These are phyloP conservation scores for Pichia kluyveri DNA, from an alignment of 805 yeast genomes.

Conservation along the genomic window DNA sequence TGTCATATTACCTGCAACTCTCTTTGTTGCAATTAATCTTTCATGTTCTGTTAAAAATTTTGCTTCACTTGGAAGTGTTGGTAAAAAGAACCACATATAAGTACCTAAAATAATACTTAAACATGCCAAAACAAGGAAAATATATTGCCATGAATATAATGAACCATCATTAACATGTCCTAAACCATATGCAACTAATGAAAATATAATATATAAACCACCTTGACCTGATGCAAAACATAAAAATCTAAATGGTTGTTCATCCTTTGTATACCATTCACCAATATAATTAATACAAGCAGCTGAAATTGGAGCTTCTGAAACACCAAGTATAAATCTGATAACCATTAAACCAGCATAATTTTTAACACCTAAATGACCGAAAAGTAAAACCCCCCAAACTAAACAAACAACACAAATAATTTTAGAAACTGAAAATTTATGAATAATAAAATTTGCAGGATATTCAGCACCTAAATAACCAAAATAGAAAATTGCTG, in stretches of 20 bases:
- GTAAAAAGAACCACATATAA: slow-evolving; percentile 32
- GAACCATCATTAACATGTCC: slow-evolving; percentile 10
- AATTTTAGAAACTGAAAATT: slow-evolving; percentile 24
- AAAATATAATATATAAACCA: slow-evolving; percentile 35
- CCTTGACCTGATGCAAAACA: slow-evolving; percentile 31
- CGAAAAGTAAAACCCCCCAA: slow-evolving; percentile 28
- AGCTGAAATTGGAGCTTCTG: slow-evolving; percentile 34
- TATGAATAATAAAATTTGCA: slow-evolving; percentile 34
- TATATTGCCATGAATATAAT: slow-evolving; percentile 35
- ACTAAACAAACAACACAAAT: slow-evolving; percentile 21
- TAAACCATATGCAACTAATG: slow-evolving; percentile 21
- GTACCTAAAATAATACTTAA: slow-evolving; percentile 32
- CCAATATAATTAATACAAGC: slow-evolving; percentile 37
- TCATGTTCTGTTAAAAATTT: slow-evolving; percentile 30
- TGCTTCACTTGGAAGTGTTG: slow-evolving; percentile 44
- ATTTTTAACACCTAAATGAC: slow-evolving; percentile 35
- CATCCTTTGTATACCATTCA: slow-evolving; percentile 37
- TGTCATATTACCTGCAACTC: slow-evolving; percentile 26
- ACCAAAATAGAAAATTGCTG: slow-evolving; percentile 39
- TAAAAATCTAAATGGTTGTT: slow-evolving; percentile 32
- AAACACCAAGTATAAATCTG: slow-evolving; percentile 28
- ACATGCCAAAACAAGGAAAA: slow-evolving; percentile 45
- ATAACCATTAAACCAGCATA: slow-evolving; percentile 38
- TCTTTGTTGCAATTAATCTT: slow-evolving; percentile 34
- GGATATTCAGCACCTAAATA: slow-evolving; percentile 40